A percentile compares a stretch with the other conserved stretches of the same genome.
These are phyloP conservation scores for Phytophthora idaei DNA, from an alignment of 352 stramenopile species.

Conservation along the genomic window DNA sequence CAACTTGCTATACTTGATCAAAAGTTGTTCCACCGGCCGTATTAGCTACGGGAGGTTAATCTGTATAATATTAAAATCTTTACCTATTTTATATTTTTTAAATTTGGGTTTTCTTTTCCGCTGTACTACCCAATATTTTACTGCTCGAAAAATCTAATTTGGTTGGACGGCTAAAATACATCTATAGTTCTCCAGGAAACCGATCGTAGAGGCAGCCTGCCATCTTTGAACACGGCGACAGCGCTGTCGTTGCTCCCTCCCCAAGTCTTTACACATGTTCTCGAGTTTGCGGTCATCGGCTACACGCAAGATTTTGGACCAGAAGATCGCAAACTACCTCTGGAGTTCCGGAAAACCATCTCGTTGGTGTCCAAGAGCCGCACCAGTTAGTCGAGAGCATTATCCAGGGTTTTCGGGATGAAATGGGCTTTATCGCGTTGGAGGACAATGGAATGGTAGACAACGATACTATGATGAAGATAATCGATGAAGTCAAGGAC, in stretches of 20 bases:
- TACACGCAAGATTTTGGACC: not conserved
- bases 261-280: not conserved
- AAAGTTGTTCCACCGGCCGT: no score
- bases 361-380: not conserved
- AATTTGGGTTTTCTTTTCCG: no score
- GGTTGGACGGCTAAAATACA: no score
- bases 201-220: no score
- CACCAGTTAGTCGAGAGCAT: not conserved
- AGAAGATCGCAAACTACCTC: not conserved
- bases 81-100: no score
- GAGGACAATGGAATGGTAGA: not conserved
- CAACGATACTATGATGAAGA: not conserved
- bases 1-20: no score
- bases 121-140: no score
- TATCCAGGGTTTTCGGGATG: not conserved
- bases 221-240: no score
- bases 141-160: no score
- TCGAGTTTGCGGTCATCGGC: not conserved
- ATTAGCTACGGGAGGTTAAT: no score
- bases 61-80: no score
- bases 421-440: not conserved
- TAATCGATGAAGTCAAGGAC: not conserved
- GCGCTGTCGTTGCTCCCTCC: not conserved
- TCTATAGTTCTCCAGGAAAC: no score
- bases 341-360: not conserved